Evolutionary conservation across 108 stramenopile species (phyloP).

Genomic region (Nitzschia inconspicua): DNA sequence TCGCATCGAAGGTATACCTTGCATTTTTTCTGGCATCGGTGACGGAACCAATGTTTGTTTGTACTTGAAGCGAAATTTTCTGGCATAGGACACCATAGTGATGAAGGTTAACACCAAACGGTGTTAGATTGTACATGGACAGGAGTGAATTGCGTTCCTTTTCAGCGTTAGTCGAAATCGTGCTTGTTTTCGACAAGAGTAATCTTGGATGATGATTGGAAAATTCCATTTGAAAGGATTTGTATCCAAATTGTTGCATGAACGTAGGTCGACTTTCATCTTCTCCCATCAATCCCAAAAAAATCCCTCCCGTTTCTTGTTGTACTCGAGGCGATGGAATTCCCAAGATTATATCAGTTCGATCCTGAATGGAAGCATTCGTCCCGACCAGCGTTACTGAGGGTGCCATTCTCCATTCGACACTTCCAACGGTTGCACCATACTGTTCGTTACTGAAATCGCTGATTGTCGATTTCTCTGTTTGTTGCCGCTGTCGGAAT

Average conservation of each 20-base stretch:
- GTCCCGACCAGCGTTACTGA: conserved; percentile 8
- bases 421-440: conserved; percentile 2
- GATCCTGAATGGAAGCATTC: not conserved
- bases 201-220: not conserved
- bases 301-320: conserved; percentile 58
- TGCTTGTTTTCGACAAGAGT: not conserved
- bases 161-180: no score
- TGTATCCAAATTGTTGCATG: conserved; percentile 42
- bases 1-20: no score
- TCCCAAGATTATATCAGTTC: conserved; percentile 18
- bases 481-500: not conserved
- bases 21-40: not conserved
- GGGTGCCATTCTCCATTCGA: conserved; percentile 43
- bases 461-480: not conserved
- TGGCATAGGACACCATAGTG: conserved; percentile 33
- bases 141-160: no score
- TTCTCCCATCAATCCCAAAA: conserved; percentile 48
- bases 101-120: conserved; percentile 30
- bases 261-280: conserved; percentile 59
- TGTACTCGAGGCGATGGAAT: conserved; percentile 33
- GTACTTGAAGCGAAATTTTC: not conserved
- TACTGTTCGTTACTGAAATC: conserved; percentile 11
- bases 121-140: conserved; percentile 28
- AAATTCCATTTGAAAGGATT: conserved; percentile 37
- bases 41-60: not conserved